Evolutionary conservation across 306 rosid species (phyloP).

Genomic region (Alnus rubra): DNA sequence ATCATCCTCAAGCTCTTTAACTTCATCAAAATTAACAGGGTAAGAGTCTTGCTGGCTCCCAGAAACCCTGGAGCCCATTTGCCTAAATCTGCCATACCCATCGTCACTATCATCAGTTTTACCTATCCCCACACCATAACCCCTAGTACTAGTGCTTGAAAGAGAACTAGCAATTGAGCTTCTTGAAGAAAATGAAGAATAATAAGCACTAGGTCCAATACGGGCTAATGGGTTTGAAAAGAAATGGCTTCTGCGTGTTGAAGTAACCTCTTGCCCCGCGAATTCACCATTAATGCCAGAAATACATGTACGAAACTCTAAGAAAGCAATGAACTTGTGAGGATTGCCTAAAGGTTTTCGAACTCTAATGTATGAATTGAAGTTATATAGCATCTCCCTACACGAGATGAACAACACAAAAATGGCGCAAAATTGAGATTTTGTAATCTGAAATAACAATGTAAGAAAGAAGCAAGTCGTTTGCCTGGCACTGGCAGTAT

Average conservation of each 20-base stretch:
- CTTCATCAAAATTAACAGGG: conserved; percentile 24
- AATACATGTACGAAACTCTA: conserved; percentile 8
- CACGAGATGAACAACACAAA: neutral
- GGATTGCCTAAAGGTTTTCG: conserved; percentile 11
- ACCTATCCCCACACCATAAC: conserved; percentile 22
- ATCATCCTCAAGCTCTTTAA: conserved; percentile 24
- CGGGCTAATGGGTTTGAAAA: conserved; percentile 21
- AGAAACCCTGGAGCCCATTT: conserved; percentile 36
- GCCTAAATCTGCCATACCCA: conserved; percentile 31
- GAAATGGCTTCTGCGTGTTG: conserved; percentile 24
- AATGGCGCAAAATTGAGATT: neutral
- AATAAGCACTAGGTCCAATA: conserved; percentile 21
- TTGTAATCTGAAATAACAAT: neutral
- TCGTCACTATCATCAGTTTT: conserved; percentile 19
- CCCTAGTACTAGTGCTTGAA: conserved; percentile 29
- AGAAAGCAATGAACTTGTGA: neutral
- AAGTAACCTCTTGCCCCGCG: conserved; percentile 14
- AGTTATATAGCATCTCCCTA: conserved; percentile 16
- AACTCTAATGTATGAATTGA: conserved; percentile 13
- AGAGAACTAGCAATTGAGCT: conserved; percentile 20
- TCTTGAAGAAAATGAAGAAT: conserved; percentile 38
- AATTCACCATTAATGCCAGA: conserved; percentile 31
- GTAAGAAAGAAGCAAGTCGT: neutral
- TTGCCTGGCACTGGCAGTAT: neutral
- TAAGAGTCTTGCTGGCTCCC: conserved; percentile 22